Evolutionary conservation across 2,329 filamentous ascomycete species (phyloP), one percentile per base, ranked within the genome.

Genomic region (Truncatella angustata): DNA sequence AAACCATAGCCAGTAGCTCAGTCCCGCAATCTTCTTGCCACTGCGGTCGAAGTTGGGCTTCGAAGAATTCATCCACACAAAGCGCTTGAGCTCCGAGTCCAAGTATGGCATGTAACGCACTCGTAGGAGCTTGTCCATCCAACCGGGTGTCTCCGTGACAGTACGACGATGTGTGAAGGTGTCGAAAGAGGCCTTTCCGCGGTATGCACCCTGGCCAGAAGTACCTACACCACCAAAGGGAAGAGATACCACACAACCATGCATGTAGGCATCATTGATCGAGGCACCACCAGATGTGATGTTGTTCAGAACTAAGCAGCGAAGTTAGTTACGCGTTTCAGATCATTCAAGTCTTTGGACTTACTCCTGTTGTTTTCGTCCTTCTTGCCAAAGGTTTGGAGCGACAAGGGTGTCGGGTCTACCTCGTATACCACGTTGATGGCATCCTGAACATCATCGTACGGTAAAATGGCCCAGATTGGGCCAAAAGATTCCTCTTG

Each of bases 401-500:
- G 76, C 9, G 87, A 85, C 36, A 99, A 77, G 0, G 94, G 92
- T 1, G 92, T 97, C 48, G 85, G 80, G 69, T 96, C 86, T 45
- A 97, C 82, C 50, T 81, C 74, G 69, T 95, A 93, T 56, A 90
- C 90, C 58, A 91, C 83, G 35, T 78, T 79, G 67, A 97, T 91
- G 46, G 92, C 93, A 63, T 95, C 84, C 58, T 96, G 89, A n/a
- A 97, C 77, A 60, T 84, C 80, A 58, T 90, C 81, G 51, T 91
- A 87, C 0, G 91, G 81, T 50, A 96, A 74, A 56, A 97, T 84
- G 56, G 90, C 86, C 60, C 96, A 91, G 54, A 96, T 79, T n/a
- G 94, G 94, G 5, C 93, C 94, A 66, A 99, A 99, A 39, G 86
- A 90, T 74, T 99, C 94, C 57, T 96, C 84, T 21, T 75, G 73